Evolutionary conservation across 345 rosid species (phyloP).

Genomic region (Clausena lansium): DNA sequence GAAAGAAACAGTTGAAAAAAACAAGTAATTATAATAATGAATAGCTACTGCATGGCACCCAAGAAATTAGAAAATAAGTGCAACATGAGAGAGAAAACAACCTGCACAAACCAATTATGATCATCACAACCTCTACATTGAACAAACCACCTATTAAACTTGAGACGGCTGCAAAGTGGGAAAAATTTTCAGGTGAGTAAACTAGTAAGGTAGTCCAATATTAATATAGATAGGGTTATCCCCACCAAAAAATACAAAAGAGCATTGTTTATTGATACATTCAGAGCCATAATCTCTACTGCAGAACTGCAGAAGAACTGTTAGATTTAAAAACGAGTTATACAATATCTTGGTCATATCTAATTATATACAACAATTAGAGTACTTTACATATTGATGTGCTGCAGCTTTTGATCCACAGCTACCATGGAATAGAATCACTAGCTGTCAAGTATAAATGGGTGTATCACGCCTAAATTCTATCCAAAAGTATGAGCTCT

Average conservation of each 20-base stretch:
- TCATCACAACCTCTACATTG: conserved; percentile 40
- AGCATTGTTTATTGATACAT: neutral
- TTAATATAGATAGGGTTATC: neutral
- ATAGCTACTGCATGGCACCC: neutral
- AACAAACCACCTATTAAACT: conserved; percentile 28
- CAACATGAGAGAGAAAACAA: conserved; percentile 19
- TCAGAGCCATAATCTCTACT: neutral
- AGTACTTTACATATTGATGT: neutral
- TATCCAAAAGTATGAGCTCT: neutral
- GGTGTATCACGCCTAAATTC: neutral
- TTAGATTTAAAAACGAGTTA: neutral
- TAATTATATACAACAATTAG: neutral
- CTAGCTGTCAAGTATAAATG: neutral
- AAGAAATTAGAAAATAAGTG: neutral
- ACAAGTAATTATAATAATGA: conserved; percentile 1
- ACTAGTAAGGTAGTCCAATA: neutral
- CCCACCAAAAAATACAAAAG: neutral
- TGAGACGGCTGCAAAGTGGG: conserved; percentile 38
- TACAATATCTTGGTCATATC: neutral
- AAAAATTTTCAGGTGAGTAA: neutral
- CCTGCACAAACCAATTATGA: conserved; percentile 50
- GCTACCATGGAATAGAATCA: neutral
- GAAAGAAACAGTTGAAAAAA: neutral
- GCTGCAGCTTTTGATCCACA: neutral
- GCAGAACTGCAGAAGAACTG: neutral